Conservation (phyloP, 768 basidiomycete genomes). For the Suillus cothurnatus region DNA sequence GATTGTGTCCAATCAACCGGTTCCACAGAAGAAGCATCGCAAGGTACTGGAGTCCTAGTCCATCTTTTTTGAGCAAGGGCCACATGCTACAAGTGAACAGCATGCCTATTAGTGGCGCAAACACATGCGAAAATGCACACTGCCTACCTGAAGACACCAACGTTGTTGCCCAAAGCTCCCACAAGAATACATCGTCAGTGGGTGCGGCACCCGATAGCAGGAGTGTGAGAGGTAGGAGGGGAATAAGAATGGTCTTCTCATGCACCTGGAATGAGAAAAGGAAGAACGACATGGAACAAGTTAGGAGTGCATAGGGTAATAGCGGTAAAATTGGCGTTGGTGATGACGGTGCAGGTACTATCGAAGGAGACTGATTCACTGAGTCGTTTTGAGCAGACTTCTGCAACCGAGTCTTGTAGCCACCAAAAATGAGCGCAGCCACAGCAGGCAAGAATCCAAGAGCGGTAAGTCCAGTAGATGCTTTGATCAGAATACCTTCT, state of each 20-base stretch:
- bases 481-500: conserved; percentile 56
- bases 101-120: conserved; percentile 5
- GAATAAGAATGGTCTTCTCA: conserved; percentile 89
- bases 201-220: conserved; percentile 55
- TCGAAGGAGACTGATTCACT: neutral
- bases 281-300: conserved; percentile 89
- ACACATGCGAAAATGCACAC: neutral
- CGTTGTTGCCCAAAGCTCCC: conserved; percentile 63
- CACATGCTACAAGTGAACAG: conserved; percentile 68
- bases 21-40: conserved; percentile 79
- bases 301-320: conserved; percentile 79
- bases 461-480: conserved; percentile 68
- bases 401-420: conserved; percentile 32
- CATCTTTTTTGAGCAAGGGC: conserved; percentile 83
- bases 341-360: conserved; percentile 9
- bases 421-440: conserved; percentile 42
- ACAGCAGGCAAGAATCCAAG: conserved; percentile 71
- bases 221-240: conserved; percentile 82
- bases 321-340: conserved; percentile 63
- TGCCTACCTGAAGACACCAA: conserved; percentile 83
- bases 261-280: conserved; percentile 97
- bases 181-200: conserved; percentile 28
- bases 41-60: conserved; percentile 72
- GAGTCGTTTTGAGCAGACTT: conserved; percentile 7
- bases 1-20: conserved; percentile 75